phyloP scores from a whole-genome alignment of 2,329 filamentous ascomycete species.

The Diaporthe sp. region DNA sequence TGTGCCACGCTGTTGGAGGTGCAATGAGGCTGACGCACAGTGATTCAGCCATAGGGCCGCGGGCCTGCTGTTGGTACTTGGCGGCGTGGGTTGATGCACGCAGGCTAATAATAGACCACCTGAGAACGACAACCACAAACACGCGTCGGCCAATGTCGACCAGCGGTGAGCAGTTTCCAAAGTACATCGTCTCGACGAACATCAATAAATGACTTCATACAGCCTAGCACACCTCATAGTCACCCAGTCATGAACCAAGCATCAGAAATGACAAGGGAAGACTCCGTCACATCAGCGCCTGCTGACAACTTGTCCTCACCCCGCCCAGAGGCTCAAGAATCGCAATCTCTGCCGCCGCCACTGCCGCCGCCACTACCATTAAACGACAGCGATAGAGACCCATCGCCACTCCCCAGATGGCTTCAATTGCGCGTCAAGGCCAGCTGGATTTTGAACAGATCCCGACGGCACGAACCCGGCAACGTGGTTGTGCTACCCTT shows the following conservation, averaged over 20 bases:
- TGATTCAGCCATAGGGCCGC: neutral
- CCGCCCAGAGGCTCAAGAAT: neutral
- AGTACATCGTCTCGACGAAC: neutral
- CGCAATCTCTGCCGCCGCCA: neutral
- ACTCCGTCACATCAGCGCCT: neutral
- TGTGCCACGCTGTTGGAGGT: too few species aligned
- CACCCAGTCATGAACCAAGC: neutral
- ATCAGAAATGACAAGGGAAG: neutral
- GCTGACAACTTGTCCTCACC: neutral
- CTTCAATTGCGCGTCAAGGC: constrained; percentile 6
- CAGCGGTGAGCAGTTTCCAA: neutral
- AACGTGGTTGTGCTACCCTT: constrained; percentile 28
- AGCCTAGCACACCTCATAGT: neutral
- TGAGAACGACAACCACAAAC: neutral
- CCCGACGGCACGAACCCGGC: neutral
- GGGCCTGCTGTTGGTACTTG: neutral
- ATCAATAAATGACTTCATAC: neutral
- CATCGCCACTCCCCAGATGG: neutral
- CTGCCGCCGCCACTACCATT: neutral
- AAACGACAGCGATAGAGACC: neutral
- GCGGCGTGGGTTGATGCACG: neutral
- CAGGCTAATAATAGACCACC: neutral
- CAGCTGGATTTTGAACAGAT: neutral
- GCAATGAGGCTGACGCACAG: neutral
- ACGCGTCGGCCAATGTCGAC: neutral